Percentiles rank a stretch among this genome's conserved stretches.
These are phyloP conservation scores for Pelargonium fulgidum DNA, from an alignment of 441 rosid species.

Conservation along the genomic window DNA sequence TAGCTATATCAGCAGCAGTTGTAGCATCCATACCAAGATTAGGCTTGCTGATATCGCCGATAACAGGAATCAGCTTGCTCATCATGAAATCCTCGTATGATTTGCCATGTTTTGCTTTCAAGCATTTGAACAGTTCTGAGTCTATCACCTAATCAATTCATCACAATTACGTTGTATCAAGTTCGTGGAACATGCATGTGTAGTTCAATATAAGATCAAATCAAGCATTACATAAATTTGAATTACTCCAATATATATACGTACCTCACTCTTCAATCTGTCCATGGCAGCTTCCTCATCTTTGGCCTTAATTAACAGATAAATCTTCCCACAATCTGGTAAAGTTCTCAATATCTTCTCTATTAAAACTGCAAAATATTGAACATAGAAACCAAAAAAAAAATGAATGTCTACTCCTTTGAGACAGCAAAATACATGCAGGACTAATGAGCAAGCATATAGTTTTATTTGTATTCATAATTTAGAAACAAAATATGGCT, in stretches of 20 bases:
- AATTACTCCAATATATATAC: no score
- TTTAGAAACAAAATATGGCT: no score
- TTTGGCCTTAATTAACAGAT: conserved; percentile 29
- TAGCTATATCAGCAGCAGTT: neutral
- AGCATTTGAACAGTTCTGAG: conserved; percentile 1
- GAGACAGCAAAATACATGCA: no score
- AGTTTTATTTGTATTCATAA: no score
- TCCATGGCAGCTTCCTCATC: conserved; percentile 30
- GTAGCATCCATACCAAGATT: neutral
- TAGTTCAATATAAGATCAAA: no score
- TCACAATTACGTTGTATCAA: no score
- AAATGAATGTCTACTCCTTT: no score
- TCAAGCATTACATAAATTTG: no score
- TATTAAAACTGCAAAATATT: conserved; percentile 17
- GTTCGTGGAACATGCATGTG: no score
- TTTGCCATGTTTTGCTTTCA: neutral
- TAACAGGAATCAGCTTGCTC: neutral
- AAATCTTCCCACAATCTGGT: conserved; percentile 34
- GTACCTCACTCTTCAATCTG: conserved; percentile 32
- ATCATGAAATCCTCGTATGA: neutral
- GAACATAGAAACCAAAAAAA: no score
- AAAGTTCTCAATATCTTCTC: conserved; percentile 36
- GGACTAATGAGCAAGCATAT: no score
- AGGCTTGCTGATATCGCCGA: neutral
- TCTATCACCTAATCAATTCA: neutral